Base-by-base conservation (phyloP, 2,329 filamentous ascomycete species). In the Myriosclerotinia scirpicola region DNA sequence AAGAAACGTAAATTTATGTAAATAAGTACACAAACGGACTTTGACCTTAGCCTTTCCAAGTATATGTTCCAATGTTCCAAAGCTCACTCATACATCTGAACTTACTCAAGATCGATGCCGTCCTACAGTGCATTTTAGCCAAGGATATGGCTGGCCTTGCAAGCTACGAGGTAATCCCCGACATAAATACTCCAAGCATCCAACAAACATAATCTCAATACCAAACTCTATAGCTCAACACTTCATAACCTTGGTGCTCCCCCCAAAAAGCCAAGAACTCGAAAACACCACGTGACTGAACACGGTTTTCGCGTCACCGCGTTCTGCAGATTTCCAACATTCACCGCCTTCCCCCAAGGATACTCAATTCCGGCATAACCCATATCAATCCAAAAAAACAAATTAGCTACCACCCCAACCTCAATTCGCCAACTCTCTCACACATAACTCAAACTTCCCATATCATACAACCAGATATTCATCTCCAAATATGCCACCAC, bases 401-500 rank as follows among this genome's bases (percentile, higher is more conserved):
- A 54, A 54, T 54, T 20, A 44, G 36, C 34, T 38, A 30, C 52
- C 20, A 59, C 22, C 14, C 26, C 12, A 56, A n/a, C 17, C 26
- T 38, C 54, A 22, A 61, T 34, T 9, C 38, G 30, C 38, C 61
- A 15, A 36, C 40, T 42, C 40, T 36, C 54, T 40, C 26, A 67
- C 53, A 30, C 44, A 40, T 40, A 34, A 22, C 44, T 2, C 48
- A 15, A 58, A 60, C 46, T 40, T 53, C n/a, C 54, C 46, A 50
- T 17, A 34, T 15, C n/a, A 59, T 40, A 53, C 17, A 50, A n/a
- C 40, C 44, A 17, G 11, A n/a, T 2, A 59, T 44, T 22, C 9
- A 42, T 9, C 26, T 3, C n/a, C 14, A 46, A 68, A 54, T 36
- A 87, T 87, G 85, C 83, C 85, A 58, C 80, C 84, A 36, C 81